Base-by-base conservation (phyloP, 495 filamentous ascomycete species). In the Aspergillus ellipticus region DNA sequence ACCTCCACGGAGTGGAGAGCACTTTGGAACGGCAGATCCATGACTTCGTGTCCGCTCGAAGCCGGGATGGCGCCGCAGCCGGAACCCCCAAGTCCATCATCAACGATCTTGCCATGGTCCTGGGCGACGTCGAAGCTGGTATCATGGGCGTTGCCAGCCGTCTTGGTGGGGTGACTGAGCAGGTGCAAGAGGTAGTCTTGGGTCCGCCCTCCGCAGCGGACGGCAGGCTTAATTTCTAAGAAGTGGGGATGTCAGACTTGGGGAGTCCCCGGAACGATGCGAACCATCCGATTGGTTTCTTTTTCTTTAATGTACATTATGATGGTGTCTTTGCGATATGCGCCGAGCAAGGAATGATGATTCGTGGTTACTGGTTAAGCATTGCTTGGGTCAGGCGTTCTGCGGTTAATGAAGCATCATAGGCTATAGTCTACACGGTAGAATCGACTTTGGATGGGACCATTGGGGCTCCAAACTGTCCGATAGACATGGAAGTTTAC, bases 111-210 rank as follows among this genome's bases (percentile, higher is more conserved):
- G 82, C 82, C 7, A 83, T 75, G 4, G 88, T 88, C 46, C 74
- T 95, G 51, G 76, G 81, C 52, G 89, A 90, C 59, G 89, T 95
- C 57, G 89, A 94, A 74, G 78, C 82, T 54, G 84, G 88, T 26
- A 89, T 95, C 54, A 67, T 91, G 48, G 82, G 85, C 45, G 88
- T 92, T 42, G 90, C 90, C 5, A 78, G 79, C 50, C 84, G 86
- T 48, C 80, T 93, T 41, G 88, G 87, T 2, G 70, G 72, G 51
- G 82, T 81, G 7, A 82, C 86, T 63, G 89, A 92, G 70, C 81
- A 82, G 49, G 79, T 89, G 39, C 87, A 87, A 52, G 83, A 84
- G 59, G 67, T 88, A 15, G 82, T 85, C 54, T 66, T 88, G 16
- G 85, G 84, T 4, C 79, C 74, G 10, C 62, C 71, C 37, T 63